These are phyloP conservation scores for Pistacia integerrima DNA, from an alignment of 345 rosid species.

Conservation along the genomic window DNA sequence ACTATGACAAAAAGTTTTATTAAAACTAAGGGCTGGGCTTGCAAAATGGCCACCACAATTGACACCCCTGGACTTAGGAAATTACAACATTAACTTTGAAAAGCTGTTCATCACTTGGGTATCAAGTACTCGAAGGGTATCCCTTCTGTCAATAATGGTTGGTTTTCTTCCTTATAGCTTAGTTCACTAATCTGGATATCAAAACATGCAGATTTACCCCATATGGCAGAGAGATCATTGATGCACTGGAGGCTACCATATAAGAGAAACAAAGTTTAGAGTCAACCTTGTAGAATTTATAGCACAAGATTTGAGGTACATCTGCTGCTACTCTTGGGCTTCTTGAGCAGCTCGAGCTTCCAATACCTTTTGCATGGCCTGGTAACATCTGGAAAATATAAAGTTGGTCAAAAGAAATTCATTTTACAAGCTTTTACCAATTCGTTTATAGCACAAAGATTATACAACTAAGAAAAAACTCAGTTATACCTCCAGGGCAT, in stretches of 20 bases:
- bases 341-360: conserved; percentile 41
- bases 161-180: too few relatives aligned
- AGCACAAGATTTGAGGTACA: conserved; percentile 40
- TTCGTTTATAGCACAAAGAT: background rate
- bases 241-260: too few relatives aligned
- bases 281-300: conserved; percentile 6
- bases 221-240: background rate
- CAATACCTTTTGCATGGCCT: conserved; percentile 64
- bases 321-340: conserved; percentile 21
- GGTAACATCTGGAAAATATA: conserved; percentile 54
- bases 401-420: background rate
- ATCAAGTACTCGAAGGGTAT: too few relatives aligned
- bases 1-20: too few relatives aligned
- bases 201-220: too few relatives aligned
- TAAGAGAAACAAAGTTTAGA: background rate
- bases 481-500: conserved; percentile 86
- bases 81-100: background rate
- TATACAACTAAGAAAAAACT: background rate
- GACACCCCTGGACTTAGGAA: background rate
- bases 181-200: too few relatives aligned
- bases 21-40: too few relatives aligned
- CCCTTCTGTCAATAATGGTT: too few relatives aligned
- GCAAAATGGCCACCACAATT: background rate
- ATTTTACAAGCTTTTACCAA: background rate
- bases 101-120: too few relatives aligned